Evolutionary conservation across 768 basidiomycete genomes (phyloP).

Genomic region (Peribolospora kevripleyi): DNA sequence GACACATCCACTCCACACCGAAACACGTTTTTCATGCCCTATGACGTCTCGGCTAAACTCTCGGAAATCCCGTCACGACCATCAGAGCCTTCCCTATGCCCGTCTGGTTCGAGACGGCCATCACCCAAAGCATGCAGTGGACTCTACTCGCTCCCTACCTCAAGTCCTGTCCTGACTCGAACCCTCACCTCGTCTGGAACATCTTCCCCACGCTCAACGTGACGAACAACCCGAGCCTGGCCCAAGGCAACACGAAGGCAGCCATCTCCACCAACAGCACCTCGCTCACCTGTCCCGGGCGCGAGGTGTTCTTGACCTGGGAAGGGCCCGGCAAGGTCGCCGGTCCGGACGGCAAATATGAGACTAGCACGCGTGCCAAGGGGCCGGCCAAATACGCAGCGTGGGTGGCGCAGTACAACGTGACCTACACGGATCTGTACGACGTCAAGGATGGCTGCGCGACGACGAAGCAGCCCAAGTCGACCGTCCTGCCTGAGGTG

Average conservation of each 20-base stretch:
- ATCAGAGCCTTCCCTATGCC: slow-evolving; percentile 6
- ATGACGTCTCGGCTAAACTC: too few relatives aligned
- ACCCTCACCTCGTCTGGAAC: slow-evolving; percentile 30
- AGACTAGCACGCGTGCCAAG: slow-evolving; percentile 28
- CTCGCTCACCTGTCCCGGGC: slow-evolving; percentile 27
- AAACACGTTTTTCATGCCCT: neutral
- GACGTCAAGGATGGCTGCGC: slow-evolving; percentile 24
- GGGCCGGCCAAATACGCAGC: slow-evolving; percentile 25
- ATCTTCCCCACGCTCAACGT: slow-evolving; percentile 36
- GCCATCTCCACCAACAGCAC: slow-evolving; percentile 34
- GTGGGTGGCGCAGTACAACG: slow-evolving; percentile 39
- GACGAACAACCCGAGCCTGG: slow-evolving; percentile 21
- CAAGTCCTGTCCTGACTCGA: slow-evolving; percentile 29
- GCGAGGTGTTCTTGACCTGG: slow-evolving; percentile 29
- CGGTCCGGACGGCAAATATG: slow-evolving; percentile 30
- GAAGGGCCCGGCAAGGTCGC: slow-evolving; percentile 32
- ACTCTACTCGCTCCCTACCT: slow-evolving; percentile 34
- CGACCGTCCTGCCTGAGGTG: slow-evolving; percentile 24
- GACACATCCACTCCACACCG: neutral
- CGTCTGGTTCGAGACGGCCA: slow-evolving; percentile 30
- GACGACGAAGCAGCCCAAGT: slow-evolving; percentile 29
- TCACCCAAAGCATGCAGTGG: slow-evolving; percentile 41
- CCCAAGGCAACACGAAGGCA: slow-evolving; percentile 18
- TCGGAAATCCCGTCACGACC: neutral
- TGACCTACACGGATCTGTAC: slow-evolving; percentile 32